These are phyloP conservation scores for Ophiosphaerella herpotricha DNA, from an alignment of 2,329 filamentous ascomycete genomes.

Conservation along the genomic window DNA sequence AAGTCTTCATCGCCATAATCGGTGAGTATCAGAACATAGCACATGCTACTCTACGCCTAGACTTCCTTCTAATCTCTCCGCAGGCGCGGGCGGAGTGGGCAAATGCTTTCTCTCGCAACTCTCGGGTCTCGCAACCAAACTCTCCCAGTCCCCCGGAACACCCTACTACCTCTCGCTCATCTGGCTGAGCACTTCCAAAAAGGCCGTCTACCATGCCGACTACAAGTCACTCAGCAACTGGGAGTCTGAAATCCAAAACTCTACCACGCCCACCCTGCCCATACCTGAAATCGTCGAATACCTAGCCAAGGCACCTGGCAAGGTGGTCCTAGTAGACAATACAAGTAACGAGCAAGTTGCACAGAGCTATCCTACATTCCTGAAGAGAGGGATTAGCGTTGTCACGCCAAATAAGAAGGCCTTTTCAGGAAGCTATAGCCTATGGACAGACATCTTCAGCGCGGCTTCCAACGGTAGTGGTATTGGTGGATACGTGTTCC, in stretches of 20 bases:
- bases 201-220: slow-evolving; percentile 74
- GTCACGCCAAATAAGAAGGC: slow-evolving; percentile 99
- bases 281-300: slow-evolving; percentile 75
- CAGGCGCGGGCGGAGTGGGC: slow-evolving; percentile 91
- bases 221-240: slow-evolving; percentile 69
- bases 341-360: slow-evolving; percentile 89
- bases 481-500: slow-evolving; percentile 77
- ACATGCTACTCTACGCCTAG: slow-evolving; percentile 5
- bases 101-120: slow-evolving; percentile 89
- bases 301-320: slow-evolving; percentile 75
- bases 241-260: slow-evolving; percentile 65
- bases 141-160: slow-evolving; percentile 56
- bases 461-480: slow-evolving; percentile 70
- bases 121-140: slow-evolving; percentile 66
- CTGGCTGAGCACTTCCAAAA: slow-evolving; percentile 84
- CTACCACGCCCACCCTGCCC: slow-evolving; percentile 67
- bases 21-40: slow-evolving; percentile 32
- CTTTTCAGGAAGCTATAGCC: slow-evolving; percentile 77
- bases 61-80: too few relatives aligned
- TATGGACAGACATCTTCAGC: slow-evolving; percentile 87
- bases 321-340: slow-evolving; percentile 89
- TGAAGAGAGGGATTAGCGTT: slow-evolving; percentile 82
- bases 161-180: slow-evolving; percentile 75
- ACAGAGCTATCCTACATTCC: slow-evolving; percentile 77
- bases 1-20: slow-evolving; percentile 55